These are phyloP conservation scores for Tribonema minus DNA, from an alignment of 108 stramenopile species.

Conservation along the genomic window DNA sequence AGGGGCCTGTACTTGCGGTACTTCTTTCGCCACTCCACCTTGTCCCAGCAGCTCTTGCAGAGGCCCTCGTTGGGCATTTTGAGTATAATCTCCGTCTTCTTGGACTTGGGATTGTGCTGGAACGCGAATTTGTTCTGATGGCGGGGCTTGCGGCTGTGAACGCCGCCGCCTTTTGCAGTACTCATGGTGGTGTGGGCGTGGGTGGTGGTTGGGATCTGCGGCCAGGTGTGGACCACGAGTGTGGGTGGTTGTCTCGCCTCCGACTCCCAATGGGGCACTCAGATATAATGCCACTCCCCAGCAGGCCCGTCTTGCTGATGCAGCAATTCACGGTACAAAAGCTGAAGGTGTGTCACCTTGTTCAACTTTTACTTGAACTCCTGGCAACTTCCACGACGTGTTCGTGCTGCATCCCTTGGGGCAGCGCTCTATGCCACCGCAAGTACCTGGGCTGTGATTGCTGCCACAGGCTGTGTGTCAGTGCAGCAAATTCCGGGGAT, in stretches of 20 bases:
- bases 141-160: conserved; percentile 59
- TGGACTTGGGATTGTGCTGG: conserved; percentile 86
- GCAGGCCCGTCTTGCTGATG: too few species aligned
- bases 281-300: background rate
- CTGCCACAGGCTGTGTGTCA: too few species aligned
- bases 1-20: conserved; percentile 54
- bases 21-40: conserved; percentile 64
- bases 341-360: too few species aligned
- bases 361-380: too few species aligned
- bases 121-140: conserved; percentile 90
- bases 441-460: too few species aligned
- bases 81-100: conserved; percentile 80
- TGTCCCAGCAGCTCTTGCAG: conserved; percentile 80
- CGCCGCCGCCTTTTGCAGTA: conserved; percentile 11
- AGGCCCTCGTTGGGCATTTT: conserved; percentile 74
- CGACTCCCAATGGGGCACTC: background rate
- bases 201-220: too few species aligned
- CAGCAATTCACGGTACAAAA: too few species aligned
- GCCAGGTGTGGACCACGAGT: background rate
- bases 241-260: background rate
- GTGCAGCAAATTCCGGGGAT: background rate
- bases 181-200: too few species aligned
- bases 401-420: too few species aligned
- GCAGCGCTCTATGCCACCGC: too few species aligned
- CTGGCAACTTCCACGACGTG: too few species aligned